phyloP scores from a whole-genome alignment of 2,329 filamentous ascomycete genomes.

The Beauveria varroae region DNA sequence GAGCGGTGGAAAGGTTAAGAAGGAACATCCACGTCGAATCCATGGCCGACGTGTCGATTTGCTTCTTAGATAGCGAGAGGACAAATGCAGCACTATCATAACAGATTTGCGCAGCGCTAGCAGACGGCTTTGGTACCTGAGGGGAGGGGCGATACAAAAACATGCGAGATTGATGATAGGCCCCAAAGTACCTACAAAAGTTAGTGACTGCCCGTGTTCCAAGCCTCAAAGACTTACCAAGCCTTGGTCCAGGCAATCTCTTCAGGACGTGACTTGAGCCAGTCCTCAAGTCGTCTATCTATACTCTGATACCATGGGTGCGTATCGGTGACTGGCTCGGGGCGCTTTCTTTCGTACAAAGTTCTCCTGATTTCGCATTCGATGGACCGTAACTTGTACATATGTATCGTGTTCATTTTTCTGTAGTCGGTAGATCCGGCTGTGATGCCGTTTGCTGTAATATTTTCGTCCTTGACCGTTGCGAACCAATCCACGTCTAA shows the following conservation, averaged over 20 bases:
- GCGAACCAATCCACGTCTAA: constrained; percentile 83
- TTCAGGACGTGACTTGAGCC: constrained; percentile 68
- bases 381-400: constrained; percentile 81
- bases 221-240: constrained; percentile 53
- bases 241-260: constrained; percentile 64
- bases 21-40: constrained; percentile 95
- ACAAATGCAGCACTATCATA: constrained; percentile 78
- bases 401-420: constrained; percentile 86
- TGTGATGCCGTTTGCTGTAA: constrained; percentile 68
- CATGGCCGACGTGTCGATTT: constrained; percentile 66
- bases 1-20: constrained; percentile 78
- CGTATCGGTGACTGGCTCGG: constrained; percentile 67
- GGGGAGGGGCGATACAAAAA: constrained; percentile 86
- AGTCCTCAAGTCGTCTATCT: constrained; percentile 68
- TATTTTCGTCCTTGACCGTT: constrained; percentile 72
- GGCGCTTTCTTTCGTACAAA: constrained; percentile 76
- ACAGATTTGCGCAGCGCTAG: constrained; percentile 70
- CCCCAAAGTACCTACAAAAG: constrained; percentile 49
- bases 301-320: constrained; percentile 85
- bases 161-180: constrained; percentile 82
- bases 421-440: constrained; percentile 67
- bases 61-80: constrained; percentile 70
- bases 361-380: constrained; percentile 83
- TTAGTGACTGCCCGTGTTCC: constrained; percentile 4
- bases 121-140: constrained; percentile 78